These are phyloP conservation scores for Geotrichum europaeum DNA, from an alignment of 1,139 yeast species.

Conservation along the genomic window DNA sequence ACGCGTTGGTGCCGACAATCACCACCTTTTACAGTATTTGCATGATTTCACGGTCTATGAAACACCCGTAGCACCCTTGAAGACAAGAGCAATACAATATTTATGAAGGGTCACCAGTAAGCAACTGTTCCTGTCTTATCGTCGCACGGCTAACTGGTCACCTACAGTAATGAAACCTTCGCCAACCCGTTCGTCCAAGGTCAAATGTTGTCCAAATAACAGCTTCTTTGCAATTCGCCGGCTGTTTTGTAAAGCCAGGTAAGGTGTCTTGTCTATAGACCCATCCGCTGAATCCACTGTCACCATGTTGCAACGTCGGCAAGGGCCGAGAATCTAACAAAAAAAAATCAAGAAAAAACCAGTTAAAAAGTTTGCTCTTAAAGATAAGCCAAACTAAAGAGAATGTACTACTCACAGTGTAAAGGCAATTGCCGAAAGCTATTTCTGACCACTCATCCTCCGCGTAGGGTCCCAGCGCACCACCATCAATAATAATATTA, in stretches of 20 bases:
- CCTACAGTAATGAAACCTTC: neutral
- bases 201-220: constrained; percentile 24
- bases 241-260: constrained; percentile 28
- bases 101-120: neutral
- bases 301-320: constrained; percentile 42
- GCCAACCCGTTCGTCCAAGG: constrained; percentile 14
- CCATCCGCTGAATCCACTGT: constrained; percentile 37
- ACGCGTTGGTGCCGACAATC: too few species aligned
- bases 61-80: neutral
- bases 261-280: constrained; percentile 35
- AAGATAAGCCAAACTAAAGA: neutral
- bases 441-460: constrained; percentile 37
- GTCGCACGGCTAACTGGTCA: neutral
- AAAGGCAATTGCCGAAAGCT: constrained; percentile 15
- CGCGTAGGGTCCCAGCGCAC: constrained; percentile 28
- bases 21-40: neutral
- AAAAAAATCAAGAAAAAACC: constrained; percentile 4
- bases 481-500: constrained; percentile 33
- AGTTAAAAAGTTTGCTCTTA: constrained; percentile 10
- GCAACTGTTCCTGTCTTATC: neutral
- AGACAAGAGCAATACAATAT: neutral
- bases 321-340: constrained; percentile 27
- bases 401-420: constrained; percentile 20
- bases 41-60: neutral
- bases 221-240: constrained; percentile 23